Evolutionary conservation across 305 asterid genomes (phyloP), one percentile per base, ranked within the genome.

Genomic region (Solanum chacoense): DNA sequence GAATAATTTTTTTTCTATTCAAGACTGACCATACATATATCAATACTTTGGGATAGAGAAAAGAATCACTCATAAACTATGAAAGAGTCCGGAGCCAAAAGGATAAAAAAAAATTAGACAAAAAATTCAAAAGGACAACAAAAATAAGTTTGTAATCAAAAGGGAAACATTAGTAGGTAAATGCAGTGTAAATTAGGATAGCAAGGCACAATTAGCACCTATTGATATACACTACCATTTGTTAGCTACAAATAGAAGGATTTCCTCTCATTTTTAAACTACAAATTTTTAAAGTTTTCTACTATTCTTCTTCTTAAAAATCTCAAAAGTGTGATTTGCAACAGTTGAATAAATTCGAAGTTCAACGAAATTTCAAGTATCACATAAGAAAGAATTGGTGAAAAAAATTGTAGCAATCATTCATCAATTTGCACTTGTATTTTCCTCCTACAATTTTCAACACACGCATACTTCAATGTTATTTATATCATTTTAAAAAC

Each of bases 81-180:
- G 65, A 50, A 50, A 11, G 50, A 40, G 2, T 40, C 0, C 6
- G 0, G 0, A 3, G 0, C 0, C 50, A 40, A 11, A 40, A 40
- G 5, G 50, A 2, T 0, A 40, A 40, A 40, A 38, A 38, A 40
- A 11, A 40, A 40, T 1, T 11, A 0, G 50, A 4, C 2, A 40
- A 40, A 11, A 40, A 11, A 0, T 40, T 0, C 1, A 11, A 40
- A 40, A 40, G 16, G 16, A 0, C 50, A 40, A 40, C 16, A 40
- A 40, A 38, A 11, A 40, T 40, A 40, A 40, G 16, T 11, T 40
- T 40, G 6, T 40, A 40, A 40, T 0, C 16, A 11, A 40, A 40
- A 0, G 50, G 16, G 16, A 0, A 40, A 40, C 6, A 40, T 40
- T 40, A 5, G 16, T 40, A 40, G 50, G 50, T 38, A 40, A 40